phyloP scores from a whole-genome alignment of 371 early-diverging fungal genomes.

The Amoeboaphelidium protococcarum region DNA sequence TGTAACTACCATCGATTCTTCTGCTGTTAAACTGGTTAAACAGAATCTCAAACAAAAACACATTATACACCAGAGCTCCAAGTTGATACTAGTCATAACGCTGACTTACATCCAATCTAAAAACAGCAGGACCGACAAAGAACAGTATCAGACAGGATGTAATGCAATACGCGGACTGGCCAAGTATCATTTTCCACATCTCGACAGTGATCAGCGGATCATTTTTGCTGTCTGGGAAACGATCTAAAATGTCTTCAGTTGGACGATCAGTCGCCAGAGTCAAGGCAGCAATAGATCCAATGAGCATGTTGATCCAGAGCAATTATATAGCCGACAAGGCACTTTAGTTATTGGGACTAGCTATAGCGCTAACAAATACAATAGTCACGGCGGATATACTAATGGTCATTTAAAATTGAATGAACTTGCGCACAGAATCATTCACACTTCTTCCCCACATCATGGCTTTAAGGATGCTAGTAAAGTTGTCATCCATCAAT shows the following conservation, averaged over 20 bases:
- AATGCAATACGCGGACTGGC: constrained; percentile 57
- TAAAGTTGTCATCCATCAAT: constrained; percentile 23
- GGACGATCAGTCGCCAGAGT: constrained; percentile 64
- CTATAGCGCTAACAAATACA: constrained; percentile 8
- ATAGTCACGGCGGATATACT: constrained; percentile 56
- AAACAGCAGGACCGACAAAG: constrained; percentile 2
- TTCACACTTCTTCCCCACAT: constrained; percentile 53
- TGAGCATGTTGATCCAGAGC: constrained; percentile 57
- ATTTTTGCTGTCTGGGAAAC: constrained; percentile 42
- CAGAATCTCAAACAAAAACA: constrained; percentile 78
- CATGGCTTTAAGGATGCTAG: constrained; percentile 15
- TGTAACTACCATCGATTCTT: constrained; percentile 29
- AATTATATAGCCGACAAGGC: constrained; percentile 54
- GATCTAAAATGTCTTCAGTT: constrained; percentile 37
- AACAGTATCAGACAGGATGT: not conserved
- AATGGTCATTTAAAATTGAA: constrained; percentile 84
- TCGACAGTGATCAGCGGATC: constrained; percentile 53
- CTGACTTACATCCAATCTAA: constrained; percentile 32
- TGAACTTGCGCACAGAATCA: constrained; percentile 45
- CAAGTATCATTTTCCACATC: constrained; percentile 80
- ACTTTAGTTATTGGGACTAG: constrained; percentile 10
- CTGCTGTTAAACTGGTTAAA: constrained; percentile 52
- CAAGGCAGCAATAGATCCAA: constrained; percentile 67
- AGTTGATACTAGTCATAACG: too few relatives aligned
- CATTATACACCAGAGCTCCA: constrained; percentile 73